A percentile compares a stretch with the other conserved stretches of the same genome.
Conservation (phyloP, 1,139 yeast species). For the Sporopachydermia cereana region DNA sequence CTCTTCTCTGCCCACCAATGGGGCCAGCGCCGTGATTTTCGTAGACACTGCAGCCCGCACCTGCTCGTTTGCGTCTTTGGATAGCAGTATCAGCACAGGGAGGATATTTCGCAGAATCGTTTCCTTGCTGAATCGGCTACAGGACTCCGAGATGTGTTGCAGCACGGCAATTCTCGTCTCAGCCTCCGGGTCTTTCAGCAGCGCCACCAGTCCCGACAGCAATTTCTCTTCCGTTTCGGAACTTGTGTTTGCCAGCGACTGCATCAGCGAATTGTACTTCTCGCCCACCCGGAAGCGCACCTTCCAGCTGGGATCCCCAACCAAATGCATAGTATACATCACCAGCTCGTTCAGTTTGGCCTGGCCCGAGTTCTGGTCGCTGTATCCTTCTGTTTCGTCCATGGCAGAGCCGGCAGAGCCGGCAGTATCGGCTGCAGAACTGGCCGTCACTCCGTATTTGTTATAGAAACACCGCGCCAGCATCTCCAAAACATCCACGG, state of each 20-base stretch:
- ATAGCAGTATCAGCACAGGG: constrained; percentile 74
- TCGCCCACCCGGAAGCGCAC: constrained; percentile 97
- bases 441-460: constrained; percentile 35
- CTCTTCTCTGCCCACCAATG: constrained; percentile 72
- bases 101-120: constrained; percentile 58
- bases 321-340: constrained; percentile 44
- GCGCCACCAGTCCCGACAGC: constrained; percentile 57
- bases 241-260: constrained; percentile 38
- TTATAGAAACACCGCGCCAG: constrained; percentile 53
- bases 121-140: constrained; percentile 40
- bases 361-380: constrained; percentile 16
- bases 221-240: constrained; percentile 43
- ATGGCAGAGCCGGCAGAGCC: constrained; percentile 25
- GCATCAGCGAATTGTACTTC: constrained; percentile 65
- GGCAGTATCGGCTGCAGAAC: constrained; percentile 14
- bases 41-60: constrained; percentile 90
- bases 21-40: constrained; percentile 78
- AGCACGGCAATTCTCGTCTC: constrained; percentile 94
- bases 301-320: constrained; percentile 93
- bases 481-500: constrained; percentile 66
- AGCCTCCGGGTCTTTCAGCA: constrained; percentile 89
- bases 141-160: constrained; percentile 78
- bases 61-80: constrained; percentile 85
- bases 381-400: constrained; percentile 16
- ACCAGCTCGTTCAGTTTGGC: constrained; percentile 17